Base-by-base conservation (phyloP, 495 filamentous ascomycete genomes). In the Podospora anserina region DNA sequence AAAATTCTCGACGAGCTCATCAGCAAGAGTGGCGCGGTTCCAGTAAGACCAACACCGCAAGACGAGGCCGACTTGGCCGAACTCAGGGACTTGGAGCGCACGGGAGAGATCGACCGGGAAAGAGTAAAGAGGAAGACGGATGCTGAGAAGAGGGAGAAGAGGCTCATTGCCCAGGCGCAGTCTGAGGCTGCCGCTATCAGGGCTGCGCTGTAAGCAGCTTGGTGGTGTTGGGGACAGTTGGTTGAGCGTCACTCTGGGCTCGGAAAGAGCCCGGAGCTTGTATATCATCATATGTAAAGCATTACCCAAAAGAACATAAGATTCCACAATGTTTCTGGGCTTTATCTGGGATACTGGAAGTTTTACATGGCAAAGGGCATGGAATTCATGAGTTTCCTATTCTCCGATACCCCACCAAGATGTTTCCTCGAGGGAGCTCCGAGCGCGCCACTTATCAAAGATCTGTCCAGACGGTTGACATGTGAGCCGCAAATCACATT, bases 1-100 rank as follows among this genome's bases (percentile, higher is more conserved):
- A 79, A 87, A 61, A 97, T 99, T 68, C 86, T 92, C 70, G 76
- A 79, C 5, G 82, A 88, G 65, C 84, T 99, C 30, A 74, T 93
- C 67, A 77, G 82, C 23, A 79, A 89, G 74, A 97, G 92, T 0
- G 86, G 86, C 4, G 93, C 91, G 11, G 79, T 82, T 61, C 80
- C 80, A 23, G 77, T 97, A 2, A 68, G 82, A 26, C 80, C 89
- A 26, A 87, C 87, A 6, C 76, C 83, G 11, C 84, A 87, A 70
- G 91, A 97, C 68, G 72, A 84, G 73, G 77, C 74, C 18, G 82
- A 90, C 76, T 66, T 91, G 70, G 72, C 78, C 68, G 84, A 89
- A 68, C 74, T 92, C 56, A 86, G 88, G 67, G 86, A 87, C 66
- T 81, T 89, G 71, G 73, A 78, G 55, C 79, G 78, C 70, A 79